Percentiles rank a stretch among this genome's conserved stretches.
Conservation (phyloP, 1,284 basidiomycete species). For the Pterula multifida region DNA sequence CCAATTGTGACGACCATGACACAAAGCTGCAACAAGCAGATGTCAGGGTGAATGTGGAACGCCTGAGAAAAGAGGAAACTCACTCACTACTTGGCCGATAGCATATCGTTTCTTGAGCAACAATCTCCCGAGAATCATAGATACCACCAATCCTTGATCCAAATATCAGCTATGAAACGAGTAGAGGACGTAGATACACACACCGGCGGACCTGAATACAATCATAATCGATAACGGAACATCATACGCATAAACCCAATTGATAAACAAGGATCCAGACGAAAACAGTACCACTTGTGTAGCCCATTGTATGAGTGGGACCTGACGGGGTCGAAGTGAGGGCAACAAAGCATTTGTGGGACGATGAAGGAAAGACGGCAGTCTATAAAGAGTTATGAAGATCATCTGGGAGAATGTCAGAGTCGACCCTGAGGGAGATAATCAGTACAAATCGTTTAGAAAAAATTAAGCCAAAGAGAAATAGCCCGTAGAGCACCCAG, state of each 20-base stretch:
- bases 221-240: conserved; percentile 80
- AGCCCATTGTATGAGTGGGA: conserved; percentile 65
- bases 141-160: conserved; percentile 45
- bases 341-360: conserved; percentile 27
- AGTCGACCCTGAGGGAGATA: conserved; percentile 47
- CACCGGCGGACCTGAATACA: conserved; percentile 80
- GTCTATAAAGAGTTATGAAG: conserved; percentile 55
- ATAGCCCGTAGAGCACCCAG: too few relatives aligned
- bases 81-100: conserved; percentile 48
- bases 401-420: conserved; percentile 78
- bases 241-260: conserved; percentile 72
- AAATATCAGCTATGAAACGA: conserved; percentile 1
- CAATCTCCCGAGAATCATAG: conserved; percentile 53
- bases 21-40: conserved; percentile 36
- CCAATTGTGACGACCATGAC: conserved; percentile 66
- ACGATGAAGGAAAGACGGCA: conserved; percentile 40
- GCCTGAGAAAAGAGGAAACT: not conserved
- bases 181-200: conserved; percentile 15
- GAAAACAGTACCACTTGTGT: conserved; percentile 69
- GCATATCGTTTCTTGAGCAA: conserved; percentile 52
- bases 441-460: not conserved
- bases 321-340: conserved; percentile 49
- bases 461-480: too few relatives aligned
- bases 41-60: not conserved
- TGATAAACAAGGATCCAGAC: conserved; percentile 67